Evolutionary conservation across 192 early-diverging fungal species (phyloP), one percentile per base, ranked within the genome.

Genomic region (Podila epicladia): DNA sequence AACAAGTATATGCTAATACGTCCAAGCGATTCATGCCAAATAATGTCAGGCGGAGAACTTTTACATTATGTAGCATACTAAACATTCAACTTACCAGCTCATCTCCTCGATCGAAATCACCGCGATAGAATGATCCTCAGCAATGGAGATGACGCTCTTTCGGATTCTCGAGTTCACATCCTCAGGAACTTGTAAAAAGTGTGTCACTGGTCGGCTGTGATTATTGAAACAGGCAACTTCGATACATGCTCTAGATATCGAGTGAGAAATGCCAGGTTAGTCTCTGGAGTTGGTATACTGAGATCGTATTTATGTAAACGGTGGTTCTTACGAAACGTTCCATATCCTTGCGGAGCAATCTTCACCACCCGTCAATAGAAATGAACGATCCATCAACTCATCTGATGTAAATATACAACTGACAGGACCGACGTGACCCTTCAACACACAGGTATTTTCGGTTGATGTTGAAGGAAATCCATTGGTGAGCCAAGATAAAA

Each of bases 31-130:
- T 15, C 65, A 20, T 45, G 28, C 11, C 28, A 29, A 29, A 29
- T 1, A 29, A 29, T 29, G 29, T 29, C 29, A 29, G 29, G 29
- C 29, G 29, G 29, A n/a, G n/a, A n/a, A n/a, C 29, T 29, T 29
- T 29, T 29, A 7, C 26, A 45, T 1, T 2, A 20, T 35, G 48
- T 31, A 20, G 5, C 60, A 17, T 57, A 32, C 2, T 51, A 37
- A 37, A 1, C 33, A 31, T 9, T 26, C 48, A 55, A 7, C 58
- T 59, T 80, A 94, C 93, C 91, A 91, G 50, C 71, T 86, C 82
- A 95, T 84, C 20, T 92, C 91, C 33, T 95, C 94, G 5, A 95
- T 72, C 20, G 93, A 91, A 35, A 94, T 90, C 1, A 95, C 63
- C 11, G 91, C 82, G n/a, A 92, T 72, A 6, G 92, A 93, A 58